Conservation (phyloP, 2,329 filamentous ascomycete species). For the Rutstroemia sp. region DNA sequence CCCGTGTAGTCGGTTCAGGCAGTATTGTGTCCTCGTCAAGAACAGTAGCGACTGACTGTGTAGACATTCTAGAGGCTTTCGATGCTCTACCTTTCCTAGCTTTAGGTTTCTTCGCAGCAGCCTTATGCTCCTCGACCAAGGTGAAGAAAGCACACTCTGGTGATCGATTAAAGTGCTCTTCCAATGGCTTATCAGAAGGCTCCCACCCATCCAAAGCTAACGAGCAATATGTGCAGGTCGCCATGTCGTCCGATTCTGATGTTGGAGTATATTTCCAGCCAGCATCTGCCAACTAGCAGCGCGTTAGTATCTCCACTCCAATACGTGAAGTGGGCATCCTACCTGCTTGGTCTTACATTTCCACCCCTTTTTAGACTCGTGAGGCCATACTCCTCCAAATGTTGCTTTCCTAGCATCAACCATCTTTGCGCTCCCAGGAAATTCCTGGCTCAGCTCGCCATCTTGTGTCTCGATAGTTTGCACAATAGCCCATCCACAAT, state of each 20-base stretch:
- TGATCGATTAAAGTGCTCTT: slow-evolving; percentile 77
- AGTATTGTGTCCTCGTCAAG: slow-evolving; percentile 36
- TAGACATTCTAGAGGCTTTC: slow-evolving; percentile 60
- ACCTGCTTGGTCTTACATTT: slow-evolving; percentile 85
- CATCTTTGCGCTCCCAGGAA: slow-evolving; percentile 67
- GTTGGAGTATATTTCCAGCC: slow-evolving; percentile 93
- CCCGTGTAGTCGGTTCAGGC: too few species aligned
- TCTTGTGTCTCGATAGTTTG: slow-evolving; percentile 53
- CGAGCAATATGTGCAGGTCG: slow-evolving; percentile 85
- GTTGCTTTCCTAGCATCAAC: slow-evolving; percentile 72
- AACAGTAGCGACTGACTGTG: slow-evolving; percentile 46
- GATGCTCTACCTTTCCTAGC: slow-evolving; percentile 52
- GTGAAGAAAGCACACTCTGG: slow-evolving; percentile 78
- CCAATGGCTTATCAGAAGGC: slow-evolving; percentile 77
- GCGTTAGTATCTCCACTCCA: slow-evolving; percentile 17
- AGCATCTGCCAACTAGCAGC: slow-evolving; percentile 68
- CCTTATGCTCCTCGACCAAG: slow-evolving; percentile 50
- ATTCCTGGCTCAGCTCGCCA: slow-evolving; percentile 57
- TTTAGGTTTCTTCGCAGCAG: slow-evolving; percentile 43
- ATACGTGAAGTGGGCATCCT: slow-evolving; percentile 18
- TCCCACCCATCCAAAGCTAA: slow-evolving; percentile 93
- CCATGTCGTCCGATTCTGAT: slow-evolving; percentile 76
- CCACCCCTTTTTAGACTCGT: slow-evolving; percentile 83
- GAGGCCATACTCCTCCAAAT: slow-evolving; percentile 80
- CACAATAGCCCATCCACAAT: slow-evolving; percentile 83